A percentile compares a stretch with the other conserved stretches of the same genome.
Conservation (phyloP, 306 rosid species). For the Corylus avellana region DNA sequence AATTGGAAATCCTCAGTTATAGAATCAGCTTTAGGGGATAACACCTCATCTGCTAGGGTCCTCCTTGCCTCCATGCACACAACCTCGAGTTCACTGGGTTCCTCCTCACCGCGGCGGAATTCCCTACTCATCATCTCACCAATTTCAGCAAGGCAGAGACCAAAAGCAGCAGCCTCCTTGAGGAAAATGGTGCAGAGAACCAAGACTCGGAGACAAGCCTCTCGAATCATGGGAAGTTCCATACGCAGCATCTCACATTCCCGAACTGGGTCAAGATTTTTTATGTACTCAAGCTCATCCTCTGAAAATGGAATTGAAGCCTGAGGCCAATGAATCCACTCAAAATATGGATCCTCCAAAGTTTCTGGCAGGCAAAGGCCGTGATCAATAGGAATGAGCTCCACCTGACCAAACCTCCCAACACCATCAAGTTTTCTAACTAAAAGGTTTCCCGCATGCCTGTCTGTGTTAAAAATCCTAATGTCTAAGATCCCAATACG, state of each 20-base stretch:
- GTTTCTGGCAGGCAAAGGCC: conserved; percentile 96
- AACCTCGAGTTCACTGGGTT: conserved; percentile 93
- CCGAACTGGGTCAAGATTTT: conserved; percentile 49
- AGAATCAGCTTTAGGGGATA: conserved; percentile 56
- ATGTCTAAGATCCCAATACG: conserved; percentile 92
- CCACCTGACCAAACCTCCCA: conserved; percentile 88
- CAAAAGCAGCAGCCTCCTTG: conserved; percentile 73
- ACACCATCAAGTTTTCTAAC: conserved; percentile 80
- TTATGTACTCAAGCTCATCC: conserved; percentile 83
- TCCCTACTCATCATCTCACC: conserved; percentile 99
- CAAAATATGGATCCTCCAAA: conserved; percentile 95
- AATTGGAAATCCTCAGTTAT: conserved; percentile 62
- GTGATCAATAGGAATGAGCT: conserved; percentile 93
- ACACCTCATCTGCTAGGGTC: conserved; percentile 64
- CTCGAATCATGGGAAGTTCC: conserved; percentile 97
- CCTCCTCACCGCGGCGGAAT: conserved; percentile 82
- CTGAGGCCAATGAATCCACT: conserved; percentile 99
- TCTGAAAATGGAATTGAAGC: conserved; percentile 93
- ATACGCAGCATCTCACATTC: conserved; percentile 75
- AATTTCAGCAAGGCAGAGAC: conserved; percentile 90
- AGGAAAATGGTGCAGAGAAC: conserved; percentile 88
- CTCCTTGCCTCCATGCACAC: conserved; percentile 82
- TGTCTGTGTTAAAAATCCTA: conserved; percentile 96
- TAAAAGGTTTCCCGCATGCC: conserved; percentile 95
- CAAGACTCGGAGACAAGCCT: conserved; percentile 88